Conservation (phyloP, 179 eudicot genomes). For the Vitellaria paradoxa region DNA sequence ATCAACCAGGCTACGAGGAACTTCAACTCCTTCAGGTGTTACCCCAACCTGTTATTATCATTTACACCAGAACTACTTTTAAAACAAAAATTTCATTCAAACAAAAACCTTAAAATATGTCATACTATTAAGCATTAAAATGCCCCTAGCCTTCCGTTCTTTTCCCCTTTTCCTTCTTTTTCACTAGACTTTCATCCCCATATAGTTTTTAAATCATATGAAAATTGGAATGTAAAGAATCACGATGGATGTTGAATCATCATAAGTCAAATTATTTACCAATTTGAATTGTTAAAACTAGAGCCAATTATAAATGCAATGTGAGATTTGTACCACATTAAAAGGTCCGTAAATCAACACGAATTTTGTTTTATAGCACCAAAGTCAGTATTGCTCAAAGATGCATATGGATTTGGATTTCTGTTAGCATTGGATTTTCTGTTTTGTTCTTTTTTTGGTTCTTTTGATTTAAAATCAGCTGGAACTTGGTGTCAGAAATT, state of each 20-base stretch:
- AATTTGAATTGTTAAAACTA: background rate
- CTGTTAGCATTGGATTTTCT: background rate
- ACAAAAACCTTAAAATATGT: background rate
- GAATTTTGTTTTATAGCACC: background rate
- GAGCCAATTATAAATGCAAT: background rate
- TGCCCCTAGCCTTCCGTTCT: background rate
- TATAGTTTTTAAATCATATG: background rate
- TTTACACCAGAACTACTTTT: slow-evolving; percentile 6
- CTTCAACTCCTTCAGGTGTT: slow-evolving; percentile 98
- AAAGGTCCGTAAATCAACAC: background rate
- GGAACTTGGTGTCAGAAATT: too few relatives aligned
- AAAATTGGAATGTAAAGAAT: background rate
- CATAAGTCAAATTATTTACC: background rate
- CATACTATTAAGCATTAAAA: background rate
- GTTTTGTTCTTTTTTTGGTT: background rate
- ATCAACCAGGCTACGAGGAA: slow-evolving; percentile 94
- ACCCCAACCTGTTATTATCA: slow-evolving; percentile 74
- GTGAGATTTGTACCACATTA: background rate
- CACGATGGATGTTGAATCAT: background rate
- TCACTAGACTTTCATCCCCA: background rate
- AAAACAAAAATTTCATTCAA: background rate
- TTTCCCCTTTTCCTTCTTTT: background rate
- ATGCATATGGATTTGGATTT: background rate
- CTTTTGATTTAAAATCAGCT: too few relatives aligned
- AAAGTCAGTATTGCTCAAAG: background rate